These are phyloP conservation scores for Breviolum minutum DNA, from an alignment of 73 alveolate species.

Conservation along the genomic window DNA sequence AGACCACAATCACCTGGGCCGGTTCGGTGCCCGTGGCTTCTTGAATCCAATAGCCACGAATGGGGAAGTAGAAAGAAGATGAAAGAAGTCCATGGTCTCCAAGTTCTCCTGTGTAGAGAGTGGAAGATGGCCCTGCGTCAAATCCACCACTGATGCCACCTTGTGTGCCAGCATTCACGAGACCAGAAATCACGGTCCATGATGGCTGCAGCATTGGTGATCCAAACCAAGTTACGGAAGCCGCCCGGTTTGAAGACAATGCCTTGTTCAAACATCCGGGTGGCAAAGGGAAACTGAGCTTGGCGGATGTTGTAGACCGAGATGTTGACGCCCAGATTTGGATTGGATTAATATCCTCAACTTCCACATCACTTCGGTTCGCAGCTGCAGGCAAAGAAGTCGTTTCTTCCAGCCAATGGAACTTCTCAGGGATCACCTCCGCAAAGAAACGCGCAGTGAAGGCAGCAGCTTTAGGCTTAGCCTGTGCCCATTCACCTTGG, in stretches of 20 bases:
- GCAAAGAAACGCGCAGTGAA: not conserved
- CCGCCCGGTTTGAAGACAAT: not conserved
- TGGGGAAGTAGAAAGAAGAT: constrained; percentile 14
- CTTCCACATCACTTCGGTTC: constrained; percentile 17
- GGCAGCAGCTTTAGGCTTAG: not conserved
- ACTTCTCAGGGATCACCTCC: not conserved
- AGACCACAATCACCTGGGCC: constrained; percentile 2
- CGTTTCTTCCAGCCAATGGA: not conserved
- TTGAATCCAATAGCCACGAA: constrained; percentile 13
- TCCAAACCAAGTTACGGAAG: constrained; percentile 22
- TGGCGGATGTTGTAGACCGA: not conserved
- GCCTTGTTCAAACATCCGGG: not conserved
- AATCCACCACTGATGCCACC: constrained; percentile 21
- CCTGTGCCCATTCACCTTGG: not conserved
- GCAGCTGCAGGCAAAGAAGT: not conserved
- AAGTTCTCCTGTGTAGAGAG: not conserved
- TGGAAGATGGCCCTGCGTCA: not conserved
- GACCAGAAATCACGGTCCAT: not conserved
- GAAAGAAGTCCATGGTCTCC: too few species aligned
- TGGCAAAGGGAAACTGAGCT: constrained; percentile 27
- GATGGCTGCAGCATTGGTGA: constrained; percentile 6
- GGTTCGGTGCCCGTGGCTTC: constrained; percentile 3
- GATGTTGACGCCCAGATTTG: not conserved
- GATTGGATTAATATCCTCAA: not conserved
- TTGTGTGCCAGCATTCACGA: not conserved